Conservation (phyloP, 2,329 filamentous ascomycete genomes). For the Pezicula rhizophila region DNA sequence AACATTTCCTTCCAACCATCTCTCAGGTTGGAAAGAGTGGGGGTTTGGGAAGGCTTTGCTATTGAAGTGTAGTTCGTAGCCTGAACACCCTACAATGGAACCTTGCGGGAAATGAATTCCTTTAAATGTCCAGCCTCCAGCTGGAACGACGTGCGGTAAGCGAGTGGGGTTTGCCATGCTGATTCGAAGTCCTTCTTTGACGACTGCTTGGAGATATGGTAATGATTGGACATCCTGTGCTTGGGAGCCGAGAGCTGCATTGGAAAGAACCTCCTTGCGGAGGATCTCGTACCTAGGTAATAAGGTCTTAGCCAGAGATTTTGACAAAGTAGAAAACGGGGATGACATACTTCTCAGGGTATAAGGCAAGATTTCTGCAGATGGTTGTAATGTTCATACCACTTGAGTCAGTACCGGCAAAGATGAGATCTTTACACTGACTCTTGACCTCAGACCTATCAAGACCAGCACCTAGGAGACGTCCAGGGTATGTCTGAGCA, state of each 20-base stretch:
- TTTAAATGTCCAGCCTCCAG: conserved; percentile 18
- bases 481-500: conserved; percentile 40
- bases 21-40: conserved; percentile 37
- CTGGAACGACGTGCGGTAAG: conserved; percentile 41
- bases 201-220: conserved; percentile 40
- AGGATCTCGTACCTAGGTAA: conserved; percentile 27
- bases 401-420: conserved; percentile 48
- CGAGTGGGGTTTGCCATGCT: conserved; percentile 45
- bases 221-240: conserved; percentile 28
- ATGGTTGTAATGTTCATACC: conserved; percentile 45
- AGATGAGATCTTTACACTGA: conserved; percentile 48
- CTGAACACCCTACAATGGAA: conserved; percentile 38
- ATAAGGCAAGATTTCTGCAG: conserved; percentile 36
- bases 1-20: conserved; percentile 35
- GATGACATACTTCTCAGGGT: conserved; percentile 33
- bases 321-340: not conserved
- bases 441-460: conserved; percentile 37
- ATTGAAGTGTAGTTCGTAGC: conserved; percentile 41
- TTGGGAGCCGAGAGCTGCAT: conserved; percentile 13
- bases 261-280: conserved; percentile 26
- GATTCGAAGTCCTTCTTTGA: conserved; percentile 44
- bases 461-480: conserved; percentile 39
- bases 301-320: not conserved
- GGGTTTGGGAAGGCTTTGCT: conserved; percentile 36
- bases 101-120: conserved; percentile 33